These are phyloP conservation scores for Mycena belliarum DNA, from an alignment of 768 basidiomycete genomes.

Conservation along the genomic window DNA sequence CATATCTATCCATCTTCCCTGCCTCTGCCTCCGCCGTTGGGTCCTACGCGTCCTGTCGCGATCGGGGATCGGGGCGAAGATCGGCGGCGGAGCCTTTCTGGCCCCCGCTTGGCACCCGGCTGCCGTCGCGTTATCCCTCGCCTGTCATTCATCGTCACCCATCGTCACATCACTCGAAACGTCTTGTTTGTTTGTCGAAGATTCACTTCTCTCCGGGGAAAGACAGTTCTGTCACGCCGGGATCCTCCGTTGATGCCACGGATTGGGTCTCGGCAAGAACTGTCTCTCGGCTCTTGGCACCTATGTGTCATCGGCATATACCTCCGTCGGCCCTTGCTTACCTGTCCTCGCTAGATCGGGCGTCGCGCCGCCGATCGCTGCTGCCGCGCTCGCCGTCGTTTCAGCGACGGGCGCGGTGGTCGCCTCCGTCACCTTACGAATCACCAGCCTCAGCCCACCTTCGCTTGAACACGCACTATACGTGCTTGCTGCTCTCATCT, in stretches of 20 bases:
- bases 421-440: background rate
- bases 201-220: background rate
- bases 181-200: no score
- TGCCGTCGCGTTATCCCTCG: no score
- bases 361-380: background rate
- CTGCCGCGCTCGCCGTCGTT: slow-evolving; percentile 9
- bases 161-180: no score
- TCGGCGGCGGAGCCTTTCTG: no score
- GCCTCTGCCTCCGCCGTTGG: no score
- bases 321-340: background rate
- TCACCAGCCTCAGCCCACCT: background rate
- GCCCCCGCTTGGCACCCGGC: no score
- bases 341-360: background rate
- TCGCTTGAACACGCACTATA: no score
- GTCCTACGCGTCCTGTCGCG: no score
- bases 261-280: slow-evolving; percentile 5
- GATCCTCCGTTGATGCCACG: background rate
- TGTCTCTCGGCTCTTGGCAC: background rate
- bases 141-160: no score
- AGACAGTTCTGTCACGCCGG: slow-evolving; percentile 9
- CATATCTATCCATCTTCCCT: no score
- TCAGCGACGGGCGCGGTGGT: background rate
- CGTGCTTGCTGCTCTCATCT: background rate
- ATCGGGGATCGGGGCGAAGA: no score
- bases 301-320: background rate